Evolutionary conservation across 441 rosid species (phyloP).

Genomic region (Isatis lusitanica): DNA sequence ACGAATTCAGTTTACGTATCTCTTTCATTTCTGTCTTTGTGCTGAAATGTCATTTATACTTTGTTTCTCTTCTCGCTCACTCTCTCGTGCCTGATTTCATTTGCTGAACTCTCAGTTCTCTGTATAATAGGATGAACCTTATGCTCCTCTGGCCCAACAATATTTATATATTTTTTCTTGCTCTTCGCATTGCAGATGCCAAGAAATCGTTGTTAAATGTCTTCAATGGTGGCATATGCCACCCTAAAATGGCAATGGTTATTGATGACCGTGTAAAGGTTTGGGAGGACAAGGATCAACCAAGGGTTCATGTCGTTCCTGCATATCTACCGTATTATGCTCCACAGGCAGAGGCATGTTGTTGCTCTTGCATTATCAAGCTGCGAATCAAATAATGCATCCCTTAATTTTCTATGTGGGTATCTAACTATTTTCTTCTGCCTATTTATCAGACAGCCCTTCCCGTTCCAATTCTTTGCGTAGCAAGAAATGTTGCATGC

Average conservation of each 20-base stretch:
- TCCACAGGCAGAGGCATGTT: constrained; percentile 91
- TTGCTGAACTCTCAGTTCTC: constrained; percentile 13
- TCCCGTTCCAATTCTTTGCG: constrained; percentile 87
- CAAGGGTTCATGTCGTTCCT: constrained; percentile 97
- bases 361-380: constrained; percentile 19
- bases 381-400: constrained; percentile 18
- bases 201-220: constrained; percentile 84
- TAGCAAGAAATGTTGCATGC: constrained; percentile 99
- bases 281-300: constrained; percentile 99
- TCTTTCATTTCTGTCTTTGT: not conserved
- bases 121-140: constrained; percentile 1
- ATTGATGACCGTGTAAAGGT: constrained; percentile 97
- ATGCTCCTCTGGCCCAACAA: not conserved
- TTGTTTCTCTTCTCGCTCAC: not conserved
- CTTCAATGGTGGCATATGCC: constrained; percentile 84
- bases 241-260: constrained; percentile 99
- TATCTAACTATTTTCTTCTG: constrained; percentile 11
- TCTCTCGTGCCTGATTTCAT: constrained; percentile 16
- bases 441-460: constrained; percentile 60
- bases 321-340: constrained; percentile 91
- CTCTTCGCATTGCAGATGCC: constrained; percentile 53
- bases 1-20: not conserved
- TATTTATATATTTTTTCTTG: constrained; percentile 5
- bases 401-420: constrained; percentile 9
- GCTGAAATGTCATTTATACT: not conserved